Evolutionary conservation across 345 rosid genomes (phyloP).

Genomic region (Bruguiera gymnorhiza): DNA sequence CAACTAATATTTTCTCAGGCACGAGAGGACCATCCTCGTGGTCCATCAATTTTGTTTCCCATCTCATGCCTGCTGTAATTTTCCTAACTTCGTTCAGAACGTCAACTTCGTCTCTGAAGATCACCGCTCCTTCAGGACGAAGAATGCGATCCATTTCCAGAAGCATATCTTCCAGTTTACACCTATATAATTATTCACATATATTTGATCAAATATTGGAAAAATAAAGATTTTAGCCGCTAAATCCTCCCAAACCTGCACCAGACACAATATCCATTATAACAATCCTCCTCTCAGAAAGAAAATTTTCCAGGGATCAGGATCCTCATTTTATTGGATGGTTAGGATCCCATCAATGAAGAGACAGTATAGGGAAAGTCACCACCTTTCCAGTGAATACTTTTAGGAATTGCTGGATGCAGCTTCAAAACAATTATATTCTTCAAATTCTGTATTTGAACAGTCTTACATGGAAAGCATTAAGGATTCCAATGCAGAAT

Average conservation of each 20-base stretch:
- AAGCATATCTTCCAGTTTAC: conserved; percentile 78
- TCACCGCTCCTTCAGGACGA: conserved; percentile 83
- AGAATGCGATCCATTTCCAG: conserved; percentile 87
- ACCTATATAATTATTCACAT: conserved; percentile 37
- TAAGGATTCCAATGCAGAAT: too few species aligned
- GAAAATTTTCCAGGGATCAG: too few species aligned
- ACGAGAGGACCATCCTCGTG: conserved; percentile 97
- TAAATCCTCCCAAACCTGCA: not conserved
- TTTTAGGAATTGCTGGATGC: too few species aligned
- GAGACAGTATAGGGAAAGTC: too few species aligned
- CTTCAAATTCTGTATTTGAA: too few species aligned
- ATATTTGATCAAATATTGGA: conserved; percentile 12
- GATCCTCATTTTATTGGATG: too few species aligned
- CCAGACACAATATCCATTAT: not conserved
- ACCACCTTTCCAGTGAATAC: too few species aligned
- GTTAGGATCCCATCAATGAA: too few species aligned
- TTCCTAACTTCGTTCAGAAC: conserved; percentile 68
- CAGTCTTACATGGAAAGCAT: too few species aligned
- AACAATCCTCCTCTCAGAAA: too few species aligned
- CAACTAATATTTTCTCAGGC: conserved; percentile 74
- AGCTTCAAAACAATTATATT: too few species aligned
- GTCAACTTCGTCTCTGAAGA: conserved; percentile 81
- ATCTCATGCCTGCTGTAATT: conserved; percentile 75
- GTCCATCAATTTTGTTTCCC: conserved; percentile 87
- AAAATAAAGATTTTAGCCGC: not conserved